Evolutionary conservation across 495 filamentous ascomycete species (phyloP), one percentile per base, ranked within the genome.

Genomic region (Penicillium cosmopolitanum): DNA sequence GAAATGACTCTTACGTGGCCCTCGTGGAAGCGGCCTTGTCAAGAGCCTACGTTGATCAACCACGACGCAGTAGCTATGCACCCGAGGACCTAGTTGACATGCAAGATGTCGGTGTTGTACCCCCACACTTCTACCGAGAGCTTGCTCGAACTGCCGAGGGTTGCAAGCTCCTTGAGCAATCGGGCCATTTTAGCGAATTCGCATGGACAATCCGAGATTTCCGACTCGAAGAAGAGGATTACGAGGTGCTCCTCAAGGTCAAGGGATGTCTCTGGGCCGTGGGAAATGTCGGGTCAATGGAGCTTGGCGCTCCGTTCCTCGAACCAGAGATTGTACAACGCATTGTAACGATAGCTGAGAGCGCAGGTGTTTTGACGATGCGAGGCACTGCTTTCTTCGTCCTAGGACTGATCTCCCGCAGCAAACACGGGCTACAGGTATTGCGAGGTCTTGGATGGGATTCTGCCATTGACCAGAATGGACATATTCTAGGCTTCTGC

Each of bases 211-310:
- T 98, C 63, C 86, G 87, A 31, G 92, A 96, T 58, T 88, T 90
- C 65, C 87, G 86, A 44, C 83, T 90, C 74, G 87, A 93, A 55
- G 87, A 86, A 42, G 90, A 96, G 58, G 95, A 98, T 66, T 77
- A 84, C 15, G 95, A 98, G 73, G 85, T 87, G 51, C 87, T 98
- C 23, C 83, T 94, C 57, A 98, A 97, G 69, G 91, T 97, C 53
- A 98, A 98, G 69, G 95, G 96, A 28, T 97, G 91, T 68, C 82
- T 98, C 18, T 98, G 95, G 95, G 95, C 95, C 0, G 91, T 98
- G 9, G 95, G 96, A 25, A 98, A 98, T 67, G 92, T 98, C 48
- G 95, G 95, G 1, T 96, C 92, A 3, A 98, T 98, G 96, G 93
- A 96, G 64, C 85, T 97, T 33, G 95, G 96, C 2, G 95, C 93